Percentiles rank a stretch among this genome's conserved stretches.
Conservation (phyloP, 2,329 filamentous ascomycete genomes). For the Dichotomopilus funicola region DNA sequence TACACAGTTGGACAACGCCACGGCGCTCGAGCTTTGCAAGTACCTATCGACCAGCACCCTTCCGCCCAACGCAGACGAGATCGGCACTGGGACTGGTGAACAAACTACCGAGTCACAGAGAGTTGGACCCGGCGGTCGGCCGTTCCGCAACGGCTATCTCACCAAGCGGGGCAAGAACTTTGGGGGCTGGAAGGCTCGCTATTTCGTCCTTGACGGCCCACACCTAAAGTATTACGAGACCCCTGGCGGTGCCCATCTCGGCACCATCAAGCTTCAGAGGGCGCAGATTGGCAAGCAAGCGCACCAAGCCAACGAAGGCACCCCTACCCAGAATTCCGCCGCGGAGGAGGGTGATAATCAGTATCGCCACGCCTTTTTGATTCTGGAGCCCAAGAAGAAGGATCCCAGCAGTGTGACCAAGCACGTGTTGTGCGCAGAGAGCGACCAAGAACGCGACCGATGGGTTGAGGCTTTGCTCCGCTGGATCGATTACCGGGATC, state of each 20-base stretch:
- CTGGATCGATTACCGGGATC: conserved; percentile 73
- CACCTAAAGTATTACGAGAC: conserved; percentile 83
- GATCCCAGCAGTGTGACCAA: conserved; percentile 82
- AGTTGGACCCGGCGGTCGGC: conserved; percentile 56
- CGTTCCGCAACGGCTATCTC: conserved; percentile 79
- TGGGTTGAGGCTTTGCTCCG: conserved; percentile 89
- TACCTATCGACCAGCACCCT: conserved; percentile 69
- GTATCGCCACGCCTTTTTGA: conserved; percentile 92
- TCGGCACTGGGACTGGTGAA: conserved; percentile 33
- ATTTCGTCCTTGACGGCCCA: conserved; percentile 56
- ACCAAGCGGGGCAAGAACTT: conserved; percentile 98
- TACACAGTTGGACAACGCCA: conserved; percentile 68
- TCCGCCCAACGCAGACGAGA: conserved; percentile 56
- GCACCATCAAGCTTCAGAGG: conserved; percentile 84
- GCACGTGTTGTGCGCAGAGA: conserved; percentile 93
- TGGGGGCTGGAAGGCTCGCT: conserved; percentile 89
- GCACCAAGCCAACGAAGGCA: conserved; percentile 53
- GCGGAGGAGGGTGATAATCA: conserved; percentile 83
- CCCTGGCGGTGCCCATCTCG: conserved; percentile 81
- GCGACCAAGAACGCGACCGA: conserved; percentile 80
- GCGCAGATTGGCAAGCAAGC: conserved; percentile 94
- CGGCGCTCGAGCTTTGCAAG: conserved; percentile 75
- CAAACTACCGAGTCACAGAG: conserved; percentile 33
- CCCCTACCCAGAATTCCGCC: conserved; percentile 47
- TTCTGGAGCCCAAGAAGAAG: conserved; percentile 93